Percentiles rank a stretch among this genome's conserved stretches.
phyloP scores from a whole-genome alignment of 2,329 filamentous ascomycete species.

The Diaporthe eres region DNA sequence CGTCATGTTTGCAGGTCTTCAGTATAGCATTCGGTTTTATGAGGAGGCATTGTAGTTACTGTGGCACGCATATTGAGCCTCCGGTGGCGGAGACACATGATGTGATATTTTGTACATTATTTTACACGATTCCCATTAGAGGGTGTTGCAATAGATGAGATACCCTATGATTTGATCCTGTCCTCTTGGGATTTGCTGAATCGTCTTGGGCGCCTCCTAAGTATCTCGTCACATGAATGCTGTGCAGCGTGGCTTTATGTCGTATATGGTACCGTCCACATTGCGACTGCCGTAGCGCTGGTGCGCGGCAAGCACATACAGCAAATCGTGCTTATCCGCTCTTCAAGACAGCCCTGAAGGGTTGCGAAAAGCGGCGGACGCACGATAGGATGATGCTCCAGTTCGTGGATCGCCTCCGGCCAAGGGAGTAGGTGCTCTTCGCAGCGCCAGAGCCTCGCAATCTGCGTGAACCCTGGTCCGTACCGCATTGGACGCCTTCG shows the following conservation, averaged over 20 bases:
- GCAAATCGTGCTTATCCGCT: neutral
- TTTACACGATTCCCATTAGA: slow-evolving; percentile 26
- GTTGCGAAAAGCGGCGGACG: neutral
- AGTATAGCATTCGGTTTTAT: neutral
- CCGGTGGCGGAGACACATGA: neutral
- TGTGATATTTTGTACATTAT: slow-evolving; percentile 29
- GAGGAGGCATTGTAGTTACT: neutral
- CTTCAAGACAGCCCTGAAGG: neutral
- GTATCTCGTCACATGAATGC: neutral
- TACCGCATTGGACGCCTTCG: neutral
- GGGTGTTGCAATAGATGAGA: slow-evolving; percentile 31
- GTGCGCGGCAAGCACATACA: too few relatives aligned
- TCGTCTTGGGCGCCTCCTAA: neutral
- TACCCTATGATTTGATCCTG: slow-evolving; percentile 19
- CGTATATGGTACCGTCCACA: neutral
- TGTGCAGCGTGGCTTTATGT: neutral
- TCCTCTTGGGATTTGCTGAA: neutral
- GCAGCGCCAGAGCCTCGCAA: neutral
- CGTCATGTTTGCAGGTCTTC: neutral
- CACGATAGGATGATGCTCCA: neutral
- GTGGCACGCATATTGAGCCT: slow-evolving; percentile 6
- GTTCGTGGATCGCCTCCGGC: neutral
- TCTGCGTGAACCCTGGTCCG: neutral
- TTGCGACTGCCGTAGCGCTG: neutral
- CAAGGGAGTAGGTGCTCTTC: neutral